Conservation (phyloP, 78 protist species). For the Dictyostelium purpureum region DNA sequence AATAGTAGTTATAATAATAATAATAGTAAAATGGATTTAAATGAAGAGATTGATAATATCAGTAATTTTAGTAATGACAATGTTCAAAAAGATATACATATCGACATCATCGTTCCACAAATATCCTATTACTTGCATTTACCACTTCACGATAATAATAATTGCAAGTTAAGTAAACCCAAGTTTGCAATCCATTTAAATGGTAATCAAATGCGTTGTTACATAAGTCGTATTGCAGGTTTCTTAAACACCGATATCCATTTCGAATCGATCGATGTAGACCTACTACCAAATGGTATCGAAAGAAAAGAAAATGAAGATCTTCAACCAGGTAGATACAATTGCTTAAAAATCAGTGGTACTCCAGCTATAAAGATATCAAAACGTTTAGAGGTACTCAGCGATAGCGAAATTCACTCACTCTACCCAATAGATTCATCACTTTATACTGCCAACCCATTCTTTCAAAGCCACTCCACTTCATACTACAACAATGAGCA, state of each 20-base stretch:
- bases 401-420: background rate
- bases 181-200: conserved; percentile 10
- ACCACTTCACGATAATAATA: background rate
- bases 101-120: background rate
- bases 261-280: background rate
- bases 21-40: background rate
- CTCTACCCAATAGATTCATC: conserved; percentile 2
- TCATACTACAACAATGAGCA: background rate
- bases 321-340: background rate
- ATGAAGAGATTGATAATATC: no score
- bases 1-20: background rate
- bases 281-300: conserved; percentile 2
- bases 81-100: background rate
- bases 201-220: conserved; percentile 22
- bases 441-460: background rate
- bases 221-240: background rate
- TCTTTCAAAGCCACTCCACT: conserved; percentile 5
- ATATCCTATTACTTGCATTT: conserved; percentile 13
- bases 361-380: background rate
- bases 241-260: conserved; percentile 20
- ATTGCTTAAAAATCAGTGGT: background rate
- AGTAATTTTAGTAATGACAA: background rate
- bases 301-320: background rate
- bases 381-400: background rate
- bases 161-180: conserved; percentile 4